Evolutionary conservation across 2,329 filamentous ascomycete species (phyloP), one percentile per base, ranked within the genome.

Genomic region (Trichophyton verrucosum): DNA sequence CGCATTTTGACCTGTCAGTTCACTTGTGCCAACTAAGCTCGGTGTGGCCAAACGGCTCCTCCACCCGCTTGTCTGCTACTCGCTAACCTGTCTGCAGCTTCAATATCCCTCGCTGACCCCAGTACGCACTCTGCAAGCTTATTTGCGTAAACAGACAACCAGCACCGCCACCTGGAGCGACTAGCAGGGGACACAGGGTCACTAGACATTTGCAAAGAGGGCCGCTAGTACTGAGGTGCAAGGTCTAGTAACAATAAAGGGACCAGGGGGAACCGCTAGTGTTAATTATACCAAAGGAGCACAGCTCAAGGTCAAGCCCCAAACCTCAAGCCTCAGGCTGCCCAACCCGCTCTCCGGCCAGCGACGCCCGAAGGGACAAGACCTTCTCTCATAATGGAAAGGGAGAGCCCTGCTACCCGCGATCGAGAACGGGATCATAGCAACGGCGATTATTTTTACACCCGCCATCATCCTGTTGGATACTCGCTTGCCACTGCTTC

Each of bases 271-370:
- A 44, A 44, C 33, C 33, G n/a, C 40, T 44, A 44, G 40, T 17
- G 40, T 17, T 44, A 44, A n/a, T 36, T 55, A n/a, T 27, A 55
- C 20, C 46, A 27, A 47, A 49, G 9, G 33, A 38, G 46, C 30
- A 36, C 49, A 55, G 49, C 49, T 55, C 49, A 36, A 30, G 49
- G 49, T 30, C 49, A 53, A 55, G 49, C 49, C 49, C 49, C 49
- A 55, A 24, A 36, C 49, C 49, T 55, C 49, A 55, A 55, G 49
- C 30, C 49, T 55, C 27, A 55, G 20, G 49, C 49, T 27, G 49
- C 49, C 30, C 49, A 55, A 33, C 30, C 49, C 49, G 49, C 49
- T 27, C 49, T 27, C 49, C 27, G 49, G 47, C 20, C 22, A 53
- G 47, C 24, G 24, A 53, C 47, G 47, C 47, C 47, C 47, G 47